Conservation (phyloP, 441 rosid species). For the Isatis lusitanica region DNA sequence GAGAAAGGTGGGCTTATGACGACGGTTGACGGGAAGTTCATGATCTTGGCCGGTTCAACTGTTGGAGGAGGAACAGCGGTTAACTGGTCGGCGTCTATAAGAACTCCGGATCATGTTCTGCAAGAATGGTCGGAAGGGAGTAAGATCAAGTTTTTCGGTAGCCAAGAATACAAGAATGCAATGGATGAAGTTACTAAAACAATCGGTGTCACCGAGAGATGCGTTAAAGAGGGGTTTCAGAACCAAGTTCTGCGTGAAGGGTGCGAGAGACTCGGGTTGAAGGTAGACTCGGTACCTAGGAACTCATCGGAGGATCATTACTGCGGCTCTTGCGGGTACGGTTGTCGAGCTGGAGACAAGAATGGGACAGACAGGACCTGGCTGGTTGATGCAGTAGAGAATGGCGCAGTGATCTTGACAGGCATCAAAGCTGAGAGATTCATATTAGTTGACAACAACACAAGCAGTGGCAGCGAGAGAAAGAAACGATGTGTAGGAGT, state of each 20-base stretch:
- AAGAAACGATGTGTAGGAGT: slow-evolving; percentile 66
- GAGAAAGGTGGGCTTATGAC: slow-evolving; percentile 53
- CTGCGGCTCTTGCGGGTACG: slow-evolving; percentile 75
- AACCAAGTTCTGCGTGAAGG: slow-evolving; percentile 75
- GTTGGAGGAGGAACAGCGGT: slow-evolving; percentile 83
- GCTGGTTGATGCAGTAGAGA: slow-evolving; percentile 67
- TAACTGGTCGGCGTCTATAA: slow-evolving; percentile 80
- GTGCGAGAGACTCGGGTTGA: slow-evolving; percentile 62
- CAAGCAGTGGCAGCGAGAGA: slow-evolving; percentile 5
- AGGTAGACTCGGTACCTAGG: slow-evolving; percentile 48
- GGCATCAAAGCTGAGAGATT: slow-evolving; percentile 72
- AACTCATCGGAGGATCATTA: slow-evolving; percentile 63
- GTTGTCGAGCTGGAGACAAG: slow-evolving; percentile 69
- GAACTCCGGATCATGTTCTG: slow-evolving; percentile 53
- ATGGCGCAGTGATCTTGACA: slow-evolving; percentile 64
- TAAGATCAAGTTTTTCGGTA: slow-evolving; percentile 52
- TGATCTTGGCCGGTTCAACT: slow-evolving; percentile 67
- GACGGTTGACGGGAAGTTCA: slow-evolving; percentile 44
- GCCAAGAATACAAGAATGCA: slow-evolving; percentile 53
- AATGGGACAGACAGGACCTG: slow-evolving; percentile 72
- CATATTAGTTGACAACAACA: slow-evolving; percentile 36
- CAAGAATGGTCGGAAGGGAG: slow-evolving; percentile 61
- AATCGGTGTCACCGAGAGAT: slow-evolving; percentile 56
- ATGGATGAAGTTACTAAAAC: slow-evolving; percentile 60
- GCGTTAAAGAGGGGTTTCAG: slow-evolving; percentile 58